Conservation (phyloP, 176 grass and related monocot species). For the Poa pratensis region DNA sequence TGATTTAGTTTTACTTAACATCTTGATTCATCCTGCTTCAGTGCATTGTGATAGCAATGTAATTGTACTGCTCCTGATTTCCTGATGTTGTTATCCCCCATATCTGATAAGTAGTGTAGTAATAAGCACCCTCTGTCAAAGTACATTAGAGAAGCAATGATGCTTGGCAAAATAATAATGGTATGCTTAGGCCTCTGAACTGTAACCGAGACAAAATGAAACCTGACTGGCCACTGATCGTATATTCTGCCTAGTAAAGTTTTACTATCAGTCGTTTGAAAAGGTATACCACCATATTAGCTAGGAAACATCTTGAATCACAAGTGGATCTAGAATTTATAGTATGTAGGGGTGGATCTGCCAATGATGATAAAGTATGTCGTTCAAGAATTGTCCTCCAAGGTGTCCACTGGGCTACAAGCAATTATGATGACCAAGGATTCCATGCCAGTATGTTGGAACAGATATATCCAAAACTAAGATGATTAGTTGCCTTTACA, state of each 20-base stretch:
- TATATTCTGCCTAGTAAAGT: conserved; percentile 23
- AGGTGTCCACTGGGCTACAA: background rate
- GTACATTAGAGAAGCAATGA: background rate
- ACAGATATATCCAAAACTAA: conserved; percentile 24
- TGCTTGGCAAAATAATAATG: conserved; percentile 6
- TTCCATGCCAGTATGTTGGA: background rate
- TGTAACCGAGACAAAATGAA: conserved; percentile 9
- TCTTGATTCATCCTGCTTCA: background rate
- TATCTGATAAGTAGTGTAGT: conserved; percentile 9
- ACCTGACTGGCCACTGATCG: background rate
- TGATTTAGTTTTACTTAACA: conserved; percentile 24
- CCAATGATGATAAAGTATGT: conserved; percentile 35
- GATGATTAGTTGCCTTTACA: conserved; percentile 9
- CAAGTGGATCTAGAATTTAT: conserved; percentile 43
- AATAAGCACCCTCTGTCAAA: background rate
- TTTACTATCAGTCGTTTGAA: background rate
- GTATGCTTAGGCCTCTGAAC: background rate
- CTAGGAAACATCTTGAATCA: background rate
- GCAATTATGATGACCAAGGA: conserved; percentile 18
- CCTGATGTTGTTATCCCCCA: background rate
- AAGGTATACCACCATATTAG: conserved; percentile 33
- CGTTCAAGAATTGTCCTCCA: conserved; percentile 26
- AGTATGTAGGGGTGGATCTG: conserved; percentile 9
- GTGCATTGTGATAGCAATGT: background rate
- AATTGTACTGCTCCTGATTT: background rate